A percentile compares a stretch with the other conserved stretches of the same genome.
Conservation (phyloP, 164 flowering plant genomes). For the Berberis vulgaris region DNA sequence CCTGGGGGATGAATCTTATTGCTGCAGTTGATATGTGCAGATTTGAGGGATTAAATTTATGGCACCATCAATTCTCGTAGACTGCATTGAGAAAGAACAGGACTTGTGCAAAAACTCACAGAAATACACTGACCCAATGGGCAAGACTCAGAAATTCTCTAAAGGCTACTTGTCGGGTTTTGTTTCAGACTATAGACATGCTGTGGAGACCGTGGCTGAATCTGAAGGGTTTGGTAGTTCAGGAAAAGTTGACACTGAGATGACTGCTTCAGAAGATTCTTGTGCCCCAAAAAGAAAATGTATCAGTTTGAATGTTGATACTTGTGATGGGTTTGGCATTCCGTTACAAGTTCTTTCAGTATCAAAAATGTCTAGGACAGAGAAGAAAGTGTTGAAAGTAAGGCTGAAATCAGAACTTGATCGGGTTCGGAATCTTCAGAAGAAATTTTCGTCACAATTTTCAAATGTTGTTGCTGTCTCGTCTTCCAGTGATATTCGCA, state of each 20-base stretch:
- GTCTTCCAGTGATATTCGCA: slow-evolving; percentile 39
- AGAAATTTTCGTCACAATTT: slow-evolving; percentile 21
- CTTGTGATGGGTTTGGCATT: slow-evolving; percentile 40
- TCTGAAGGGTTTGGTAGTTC: slow-evolving; percentile 77
- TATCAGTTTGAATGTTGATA: slow-evolving; percentile 46
- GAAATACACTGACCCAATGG: slow-evolving; percentile 27
- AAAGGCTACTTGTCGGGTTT: slow-evolving; percentile 49
- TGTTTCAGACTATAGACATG: slow-evolving; percentile 56
- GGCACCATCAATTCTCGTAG: slow-evolving; percentile 60
- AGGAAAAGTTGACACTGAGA: slow-evolving; percentile 44
- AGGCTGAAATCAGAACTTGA: slow-evolving; percentile 71
- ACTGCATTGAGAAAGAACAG: slow-evolving; percentile 41
- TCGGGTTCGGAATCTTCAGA: slow-evolving; percentile 45
- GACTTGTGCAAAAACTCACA: slow-evolving; percentile 18
- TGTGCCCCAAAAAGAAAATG: slow-evolving; percentile 54
- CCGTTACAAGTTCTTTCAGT: slow-evolving; percentile 48
- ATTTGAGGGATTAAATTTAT: slow-evolving; percentile 31
- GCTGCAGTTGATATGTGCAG: slow-evolving; percentile 44
- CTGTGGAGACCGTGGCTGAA: slow-evolving; percentile 56
- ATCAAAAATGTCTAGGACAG: slow-evolving; percentile 52
- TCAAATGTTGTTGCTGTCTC: slow-evolving; percentile 21
- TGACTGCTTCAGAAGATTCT: slow-evolving; percentile 56
- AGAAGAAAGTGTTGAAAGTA: slow-evolving; percentile 44
- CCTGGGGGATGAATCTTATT: slow-evolving; percentile 1
- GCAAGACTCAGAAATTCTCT: slow-evolving; percentile 51